phyloP scores from a whole-genome alignment of 768 basidiomycete genomes.

The Podaxis mareebaensis region DNA sequence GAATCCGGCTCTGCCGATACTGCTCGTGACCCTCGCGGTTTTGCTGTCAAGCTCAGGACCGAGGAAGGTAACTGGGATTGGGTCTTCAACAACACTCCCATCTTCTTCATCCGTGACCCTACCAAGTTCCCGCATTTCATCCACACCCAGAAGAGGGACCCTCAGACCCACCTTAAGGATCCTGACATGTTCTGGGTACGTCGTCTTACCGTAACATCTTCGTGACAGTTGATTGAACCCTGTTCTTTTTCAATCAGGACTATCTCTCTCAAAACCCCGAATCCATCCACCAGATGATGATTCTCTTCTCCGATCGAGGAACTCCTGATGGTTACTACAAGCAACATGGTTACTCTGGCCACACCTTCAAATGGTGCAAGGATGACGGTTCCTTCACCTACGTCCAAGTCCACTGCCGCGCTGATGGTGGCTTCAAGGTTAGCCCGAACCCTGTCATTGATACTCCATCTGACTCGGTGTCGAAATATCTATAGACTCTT shows the following conservation, averaged over 20 bases:
- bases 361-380: slow-evolving; percentile 89
- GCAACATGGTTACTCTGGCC: slow-evolving; percentile 92
- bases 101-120: slow-evolving; percentile 88
- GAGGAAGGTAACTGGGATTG: slow-evolving; percentile 91
- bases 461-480: slow-evolving; percentile 10
- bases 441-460: slow-evolving; percentile 2
- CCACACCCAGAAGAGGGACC: slow-evolving; percentile 90
- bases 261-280: slow-evolving; percentile 88
- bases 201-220: neutral
- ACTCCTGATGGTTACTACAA: slow-evolving; percentile 89
- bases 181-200: slow-evolving; percentile 81
- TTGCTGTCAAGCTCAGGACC: slow-evolving; percentile 86
- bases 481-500: slow-evolving; percentile 53
- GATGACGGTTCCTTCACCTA: slow-evolving; percentile 83
- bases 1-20: slow-evolving; percentile 87
- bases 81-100: slow-evolving; percentile 91
- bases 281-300: slow-evolving; percentile 87
- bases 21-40: slow-evolving; percentile 93
- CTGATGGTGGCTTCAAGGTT: slow-evolving; percentile 83
- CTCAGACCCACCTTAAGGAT: slow-evolving; percentile 90
- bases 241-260: slow-evolving; percentile 49
- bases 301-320: slow-evolving; percentile 92
- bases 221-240: neutral
- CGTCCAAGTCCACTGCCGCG: slow-evolving; percentile 80
- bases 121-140: slow-evolving; percentile 94